Base-by-base conservation (phyloP, 306 rosid species). In the Corylus heterophylla region DNA sequence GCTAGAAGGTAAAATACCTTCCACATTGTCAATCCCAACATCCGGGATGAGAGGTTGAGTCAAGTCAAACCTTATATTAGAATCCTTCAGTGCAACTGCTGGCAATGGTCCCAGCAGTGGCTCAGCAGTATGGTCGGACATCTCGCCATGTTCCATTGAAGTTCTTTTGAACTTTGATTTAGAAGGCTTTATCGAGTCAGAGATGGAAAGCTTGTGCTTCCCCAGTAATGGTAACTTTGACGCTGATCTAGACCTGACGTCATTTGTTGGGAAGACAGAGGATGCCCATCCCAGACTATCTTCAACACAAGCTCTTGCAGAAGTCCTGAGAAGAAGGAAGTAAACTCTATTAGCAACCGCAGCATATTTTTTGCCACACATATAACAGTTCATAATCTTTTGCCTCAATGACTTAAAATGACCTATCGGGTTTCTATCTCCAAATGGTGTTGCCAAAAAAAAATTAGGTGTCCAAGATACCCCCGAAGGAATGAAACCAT, bases 231-330 rank as follows among this genome's bases (percentile, higher is more conserved):
- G 94, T 70, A 79, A 51, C 87, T 85, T 91, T 25, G 87, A 78
- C 63, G 89, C 86, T 59, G 92, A 79, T 83, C 93, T 90, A 78
- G 91, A 76, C 83, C 80, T 80, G 70, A 86, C 51, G 70, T 95
- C 98, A 13, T 88, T 89, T 49, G 87, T 83, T 0, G 90, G 93
- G 84, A 95, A 93, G 27, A 86, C 92, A 22, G 96, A 91, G 10
- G 91, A 89, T 42, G 98, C 99, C 99, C 99, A 95, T 74, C 89
- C 94, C 64, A 78, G 77, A 71, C 75, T 74, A 84, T 85, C 94
- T 55, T 95, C 96, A 70, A 58, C 84, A 49, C 99, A 93, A 82
- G 92, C 86, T 81, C 78, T 93, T 69, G 92, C 76, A 56, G 97
- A 91, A 70, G 85, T 86, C 92, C 99, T 95, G 87, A 61, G 70